Conservation (phyloP, 2,329 filamentous ascomycete genomes). For the Clathrospora elynae region DNA sequence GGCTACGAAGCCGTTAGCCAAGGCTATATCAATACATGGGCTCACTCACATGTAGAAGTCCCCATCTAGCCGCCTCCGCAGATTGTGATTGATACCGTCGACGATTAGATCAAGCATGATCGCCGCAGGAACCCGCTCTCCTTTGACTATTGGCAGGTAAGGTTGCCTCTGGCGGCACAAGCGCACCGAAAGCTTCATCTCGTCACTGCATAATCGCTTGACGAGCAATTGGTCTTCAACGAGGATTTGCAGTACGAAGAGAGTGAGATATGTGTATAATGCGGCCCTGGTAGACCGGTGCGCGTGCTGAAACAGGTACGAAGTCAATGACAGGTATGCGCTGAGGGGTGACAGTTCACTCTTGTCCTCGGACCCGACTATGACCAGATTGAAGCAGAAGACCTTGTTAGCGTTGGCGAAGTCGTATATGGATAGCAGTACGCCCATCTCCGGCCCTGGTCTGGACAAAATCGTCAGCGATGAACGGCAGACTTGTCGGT, state of each 20-base stretch:
- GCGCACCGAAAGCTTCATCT: conserved; percentile 74
- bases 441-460: conserved; percentile 76
- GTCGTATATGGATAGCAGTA: conserved; percentile 86
- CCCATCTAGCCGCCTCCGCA: conserved; percentile 82
- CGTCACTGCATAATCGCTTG: conserved; percentile 82
- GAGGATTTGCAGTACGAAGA: conserved; percentile 83
- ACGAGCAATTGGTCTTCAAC: conserved; percentile 83
- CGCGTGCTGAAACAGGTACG: conserved; percentile 92
- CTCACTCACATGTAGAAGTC: conserved; percentile 71
- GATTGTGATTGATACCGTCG: conserved; percentile 92
- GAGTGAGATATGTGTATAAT: conserved; percentile 81
- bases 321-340: conserved; percentile 83
- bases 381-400: conserved; percentile 85
- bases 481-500: background rate
- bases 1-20: conserved; percentile 49
- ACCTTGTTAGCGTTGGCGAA: conserved; percentile 94
- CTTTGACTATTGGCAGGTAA: conserved; percentile 74
- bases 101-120: conserved; percentile 84
- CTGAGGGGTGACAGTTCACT: conserved; percentile 75
- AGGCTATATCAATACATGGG: background rate
- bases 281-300: conserved; percentile 79
- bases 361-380: conserved; percentile 63
- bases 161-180: conserved; percentile 89
- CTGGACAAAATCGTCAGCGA: conserved; percentile 53
- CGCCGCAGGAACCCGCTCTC: conserved; percentile 74